Base-by-base conservation (phyloP, 768 basidiomycete species). In the Trametes elegans region DNA sequence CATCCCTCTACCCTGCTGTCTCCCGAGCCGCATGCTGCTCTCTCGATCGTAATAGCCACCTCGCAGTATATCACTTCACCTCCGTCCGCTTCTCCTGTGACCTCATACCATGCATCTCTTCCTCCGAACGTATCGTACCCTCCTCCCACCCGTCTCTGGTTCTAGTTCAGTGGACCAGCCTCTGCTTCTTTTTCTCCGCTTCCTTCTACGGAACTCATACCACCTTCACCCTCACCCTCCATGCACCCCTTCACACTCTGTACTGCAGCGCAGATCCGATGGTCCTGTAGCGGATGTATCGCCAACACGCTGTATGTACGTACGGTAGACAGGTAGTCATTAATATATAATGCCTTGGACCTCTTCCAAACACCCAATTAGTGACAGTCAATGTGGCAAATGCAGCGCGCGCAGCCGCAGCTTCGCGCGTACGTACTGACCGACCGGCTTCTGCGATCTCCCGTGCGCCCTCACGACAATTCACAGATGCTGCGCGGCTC, bases 231-330 rank as follows among this genome's bases (percentile, higher is more conserved):
- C 31, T 32, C 34, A 16, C 19, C 38, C 19, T 7, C 38, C 18
- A 19, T 39, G 14, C 38, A 7, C 18, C n/a, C 13, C 38, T n/a
- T n/a, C n/a, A n/a, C n/a, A n/a, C n/a, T n/a, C 28, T 36, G 47
- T 48, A 28, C 47, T 14, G 47, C 35, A 48, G 34, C 47, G 35
- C 32, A 29, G 28, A 2, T 31, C n/a, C 28, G 43, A 28, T 18
- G 40, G 21, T 13, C 28, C 43, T 29, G 18, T 28, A 35, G 3
- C 8, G 18, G 19, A 44, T 45, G 38, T 53, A 45, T 52, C 49
- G 49, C 32, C 21, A 43, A 39, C 49, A n/a, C 55, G 55, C 47
- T 56, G 55, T 45, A 56, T 49, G 55, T 56, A 57, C 49, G 44
- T 50, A 57, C 34, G 43, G 49, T 50, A 57, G 55, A 57, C 49